Evolutionary conservation across 139 green algal genomes (phyloP).

Genomic region (Eudorina sp.): DNA sequence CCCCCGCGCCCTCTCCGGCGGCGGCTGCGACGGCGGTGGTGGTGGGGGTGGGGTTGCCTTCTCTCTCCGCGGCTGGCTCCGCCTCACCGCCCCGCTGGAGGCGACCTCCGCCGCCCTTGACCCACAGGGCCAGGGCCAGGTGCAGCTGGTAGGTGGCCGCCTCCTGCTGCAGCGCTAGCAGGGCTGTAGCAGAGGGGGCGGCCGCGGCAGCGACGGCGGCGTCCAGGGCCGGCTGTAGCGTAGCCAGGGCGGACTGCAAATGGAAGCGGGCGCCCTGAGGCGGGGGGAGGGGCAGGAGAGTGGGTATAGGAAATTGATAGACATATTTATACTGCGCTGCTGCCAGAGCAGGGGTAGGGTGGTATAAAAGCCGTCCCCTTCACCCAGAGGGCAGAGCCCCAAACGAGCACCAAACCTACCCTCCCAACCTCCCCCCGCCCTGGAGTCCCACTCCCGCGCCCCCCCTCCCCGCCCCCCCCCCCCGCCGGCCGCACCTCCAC

Average conservation of each 20-base stretch:
- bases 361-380: too few relatives aligned
- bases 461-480: background rate
- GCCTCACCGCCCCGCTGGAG: too few relatives aligned
- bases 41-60: too few relatives aligned
- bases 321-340: too few relatives aligned
- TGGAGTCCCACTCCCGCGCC: too few relatives aligned
- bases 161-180: background rate
- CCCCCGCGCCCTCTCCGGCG: too few relatives aligned
- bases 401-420: too few relatives aligned
- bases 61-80: too few relatives aligned
- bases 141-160: slow-evolving; percentile 44
- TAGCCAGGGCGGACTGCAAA: slow-evolving; percentile 50
- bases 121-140: slow-evolving; percentile 56
- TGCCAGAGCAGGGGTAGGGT: too few relatives aligned
- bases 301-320: too few relatives aligned
- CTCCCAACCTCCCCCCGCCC: background rate
- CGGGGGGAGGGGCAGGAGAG: too few relatives aligned
- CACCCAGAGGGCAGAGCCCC: too few relatives aligned
- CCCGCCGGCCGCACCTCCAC: background rate
- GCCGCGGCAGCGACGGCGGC: background rate
- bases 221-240: slow-evolving; percentile 43
- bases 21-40: background rate
- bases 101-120: background rate
- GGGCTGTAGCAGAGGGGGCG: background rate
- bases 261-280: slow-evolving; percentile 12